Evolutionary conservation across 345 rosid species (phyloP).

Genomic region (Combretum micranthum): DNA sequence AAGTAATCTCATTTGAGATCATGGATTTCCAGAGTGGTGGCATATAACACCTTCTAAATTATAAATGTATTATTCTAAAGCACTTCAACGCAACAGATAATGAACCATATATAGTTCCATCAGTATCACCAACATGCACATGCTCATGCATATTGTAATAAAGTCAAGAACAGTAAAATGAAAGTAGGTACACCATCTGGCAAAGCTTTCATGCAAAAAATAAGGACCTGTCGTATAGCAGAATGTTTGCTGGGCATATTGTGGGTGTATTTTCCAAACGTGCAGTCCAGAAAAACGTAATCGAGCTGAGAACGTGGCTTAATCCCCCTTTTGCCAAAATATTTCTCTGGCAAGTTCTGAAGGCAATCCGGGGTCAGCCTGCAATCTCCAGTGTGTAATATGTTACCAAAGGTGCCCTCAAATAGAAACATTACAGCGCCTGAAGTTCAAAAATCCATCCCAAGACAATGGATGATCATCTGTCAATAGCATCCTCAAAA

Average conservation of each 20-base stretch:
- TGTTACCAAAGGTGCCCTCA: conserved; percentile 76
- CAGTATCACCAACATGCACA: neutral
- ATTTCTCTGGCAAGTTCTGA: conserved; percentile 49
- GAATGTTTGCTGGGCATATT: conserved; percentile 64
- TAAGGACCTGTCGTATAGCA: conserved; percentile 59
- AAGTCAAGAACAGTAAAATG: neutral
- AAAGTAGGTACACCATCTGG: neutral
- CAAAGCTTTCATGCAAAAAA: neutral
- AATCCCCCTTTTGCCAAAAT: conserved; percentile 37
- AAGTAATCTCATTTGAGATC: neutral
- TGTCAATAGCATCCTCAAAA: conserved; percentile 15
- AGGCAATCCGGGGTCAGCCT: conserved; percentile 68
- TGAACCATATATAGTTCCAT: neutral
- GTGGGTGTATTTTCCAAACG: conserved; percentile 58
- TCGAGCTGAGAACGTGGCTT: conserved; percentile 48
- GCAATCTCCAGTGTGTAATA: conserved; percentile 91
- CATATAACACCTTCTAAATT: no score
- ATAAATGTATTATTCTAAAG: no score
- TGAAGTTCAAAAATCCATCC: conserved; percentile 33
- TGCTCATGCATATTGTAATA: neutral
- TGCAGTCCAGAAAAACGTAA: conserved; percentile 79
- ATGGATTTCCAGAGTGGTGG: no score
- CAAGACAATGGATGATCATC: conserved; percentile 14
- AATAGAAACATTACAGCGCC: conserved; percentile 97
- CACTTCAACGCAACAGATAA: no score